These are phyloP conservation scores for Nymphaea colorata DNA, from an alignment of 164 flowering plant species.

Conservation along the genomic window DNA sequence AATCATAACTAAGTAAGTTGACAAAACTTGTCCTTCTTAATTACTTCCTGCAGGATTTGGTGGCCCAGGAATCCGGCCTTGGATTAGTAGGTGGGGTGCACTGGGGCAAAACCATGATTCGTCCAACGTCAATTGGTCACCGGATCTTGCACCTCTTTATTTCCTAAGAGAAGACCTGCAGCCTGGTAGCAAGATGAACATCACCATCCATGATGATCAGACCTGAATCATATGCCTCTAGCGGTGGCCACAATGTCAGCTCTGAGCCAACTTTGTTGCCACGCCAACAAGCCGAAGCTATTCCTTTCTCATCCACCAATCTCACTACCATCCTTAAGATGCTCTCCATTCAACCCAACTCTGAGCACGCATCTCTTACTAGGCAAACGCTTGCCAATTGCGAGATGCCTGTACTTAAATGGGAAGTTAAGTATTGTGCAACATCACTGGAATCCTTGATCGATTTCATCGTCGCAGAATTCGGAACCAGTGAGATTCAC, in stretches of 20 bases:
- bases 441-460: conserved; percentile 21
- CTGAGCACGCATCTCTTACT: conserved; percentile 18
- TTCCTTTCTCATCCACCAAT: background rate
- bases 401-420: conserved; percentile 11
- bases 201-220: background rate
- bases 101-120: background rate
- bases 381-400: conserved; percentile 13
- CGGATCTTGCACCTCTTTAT: background rate
- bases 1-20: too few relatives aligned
- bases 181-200: background rate
- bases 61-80: background rate
- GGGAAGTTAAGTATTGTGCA: conserved; percentile 17
- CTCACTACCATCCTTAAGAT: background rate
- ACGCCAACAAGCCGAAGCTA: background rate
- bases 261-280: background rate
- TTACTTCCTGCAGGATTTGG: background rate
- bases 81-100: background rate
- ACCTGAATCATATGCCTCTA: too few relatives aligned
- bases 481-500: conserved; percentile 10
- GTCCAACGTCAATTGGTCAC: too few relatives aligned
- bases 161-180: background rate
- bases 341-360: conserved; percentile 6
- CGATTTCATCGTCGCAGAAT: conserved; percentile 12
- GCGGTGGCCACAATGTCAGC: background rate
- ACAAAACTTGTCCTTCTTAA: too few relatives aligned